Percentiles rank a stretch among this genome's conserved stretches.
These are phyloP conservation scores for Anthoceros angustus DNA, from an alignment of 225 moss, liverwort and hornwort species.

Conservation along the genomic window DNA sequence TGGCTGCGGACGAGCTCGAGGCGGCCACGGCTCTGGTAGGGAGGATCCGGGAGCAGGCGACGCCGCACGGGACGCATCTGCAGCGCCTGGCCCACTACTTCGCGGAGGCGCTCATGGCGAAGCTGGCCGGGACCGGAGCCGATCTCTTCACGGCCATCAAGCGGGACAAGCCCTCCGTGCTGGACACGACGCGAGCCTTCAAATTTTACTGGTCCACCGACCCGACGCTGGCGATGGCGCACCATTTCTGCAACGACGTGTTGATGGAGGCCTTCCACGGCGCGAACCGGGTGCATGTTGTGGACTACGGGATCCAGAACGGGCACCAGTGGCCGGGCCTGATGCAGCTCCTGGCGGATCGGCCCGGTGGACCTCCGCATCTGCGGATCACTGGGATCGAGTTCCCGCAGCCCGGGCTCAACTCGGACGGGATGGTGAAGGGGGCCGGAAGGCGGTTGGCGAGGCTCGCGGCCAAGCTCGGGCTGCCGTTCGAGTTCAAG, in stretches of 20 bases:
- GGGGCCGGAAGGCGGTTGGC: neutral
- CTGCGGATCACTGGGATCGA: slow-evolving; percentile 2
- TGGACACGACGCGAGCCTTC: neutral
- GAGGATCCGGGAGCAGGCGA: neutral
- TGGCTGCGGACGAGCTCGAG: neutral
- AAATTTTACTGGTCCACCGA: neutral
- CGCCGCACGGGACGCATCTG: neutral
- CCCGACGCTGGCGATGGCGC: neutral
- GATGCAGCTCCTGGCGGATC: neutral
- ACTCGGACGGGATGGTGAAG: slow-evolving; percentile 3
- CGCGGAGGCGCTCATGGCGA: neutral
- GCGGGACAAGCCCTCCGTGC: neutral
- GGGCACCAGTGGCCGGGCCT: slow-evolving; percentile 1
- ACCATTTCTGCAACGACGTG: neutral
- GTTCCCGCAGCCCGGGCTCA: neutral
- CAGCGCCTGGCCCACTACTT: neutral
- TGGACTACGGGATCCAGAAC: neutral
- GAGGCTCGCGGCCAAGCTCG: neutral
- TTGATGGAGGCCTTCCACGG: neutral
- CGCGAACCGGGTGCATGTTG: neutral
- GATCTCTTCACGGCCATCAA: neutral
- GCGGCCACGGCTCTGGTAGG: neutral
- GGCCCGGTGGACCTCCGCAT: neutral
- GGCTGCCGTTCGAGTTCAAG: neutral
- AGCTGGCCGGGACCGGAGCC: neutral